phyloP scores from a whole-genome alignment of 768 basidiomycete species.

The Termitomyces sp. region DNA sequence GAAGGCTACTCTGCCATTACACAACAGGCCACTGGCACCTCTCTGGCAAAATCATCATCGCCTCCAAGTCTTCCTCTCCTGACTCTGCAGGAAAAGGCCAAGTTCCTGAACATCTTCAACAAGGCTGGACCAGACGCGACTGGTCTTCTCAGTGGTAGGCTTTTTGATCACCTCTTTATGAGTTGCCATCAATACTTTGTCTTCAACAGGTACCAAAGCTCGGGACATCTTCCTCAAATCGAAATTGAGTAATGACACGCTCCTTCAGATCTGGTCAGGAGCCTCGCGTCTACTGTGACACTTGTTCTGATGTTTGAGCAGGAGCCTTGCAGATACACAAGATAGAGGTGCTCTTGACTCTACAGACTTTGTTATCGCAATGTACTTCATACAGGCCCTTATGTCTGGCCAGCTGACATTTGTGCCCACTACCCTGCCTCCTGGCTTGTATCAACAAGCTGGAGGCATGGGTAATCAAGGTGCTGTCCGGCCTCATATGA shows the following conservation, averaged over 20 bases:
- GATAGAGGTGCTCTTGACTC: constrained; percentile 84
- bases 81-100: constrained; percentile 74
- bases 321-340: constrained; percentile 95
- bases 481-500: constrained; percentile 44
- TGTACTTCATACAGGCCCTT: constrained; percentile 92
- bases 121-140: constrained; percentile 58
- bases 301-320: constrained; percentile 23
- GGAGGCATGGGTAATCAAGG: constrained; percentile 32
- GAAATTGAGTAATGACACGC: constrained; percentile 76
- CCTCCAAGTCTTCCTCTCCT: constrained; percentile 59
- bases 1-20: constrained; percentile 57
- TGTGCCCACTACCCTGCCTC: constrained; percentile 72
- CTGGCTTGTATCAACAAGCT: constrained; percentile 83
- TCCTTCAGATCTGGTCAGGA: constrained; percentile 87
- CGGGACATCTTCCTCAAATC: constrained; percentile 90
- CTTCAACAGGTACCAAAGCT: constrained; percentile 69
- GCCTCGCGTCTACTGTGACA: background rate
- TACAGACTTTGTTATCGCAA: constrained; percentile 90
- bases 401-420: constrained; percentile 75
- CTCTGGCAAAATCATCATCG: constrained; percentile 63
- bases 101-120: constrained; percentile 77
- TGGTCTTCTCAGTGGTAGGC: constrained; percentile 69
- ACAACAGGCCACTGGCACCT: constrained; percentile 54
- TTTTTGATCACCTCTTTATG: background rate
- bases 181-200: background rate